phyloP scores from a whole-genome alignment of 2,329 filamentous ascomycete genomes.

The Apiospora phragmitis region DNA sequence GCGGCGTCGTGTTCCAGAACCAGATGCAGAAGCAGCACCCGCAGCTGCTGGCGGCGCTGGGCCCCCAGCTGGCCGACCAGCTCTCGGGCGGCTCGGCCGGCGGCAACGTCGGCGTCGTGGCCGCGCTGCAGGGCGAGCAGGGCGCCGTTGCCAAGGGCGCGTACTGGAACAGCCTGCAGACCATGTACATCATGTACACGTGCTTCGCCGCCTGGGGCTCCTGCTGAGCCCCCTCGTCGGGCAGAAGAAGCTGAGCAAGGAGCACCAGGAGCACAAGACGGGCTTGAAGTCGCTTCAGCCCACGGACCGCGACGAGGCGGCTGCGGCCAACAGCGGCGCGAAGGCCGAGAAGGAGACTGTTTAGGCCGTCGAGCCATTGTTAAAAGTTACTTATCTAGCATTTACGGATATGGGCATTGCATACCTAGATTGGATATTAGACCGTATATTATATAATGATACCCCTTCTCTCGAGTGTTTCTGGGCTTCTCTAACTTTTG shows the following conservation, averaged over 20 bases:
- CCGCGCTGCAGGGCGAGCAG: conserved; percentile 41
- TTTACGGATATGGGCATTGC: conserved; percentile 1
- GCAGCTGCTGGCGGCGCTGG: conserved; percentile 50
- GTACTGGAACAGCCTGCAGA: conserved; percentile 50
- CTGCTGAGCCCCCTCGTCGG: conserved; percentile 48
- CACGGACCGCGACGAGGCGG: not conserved
- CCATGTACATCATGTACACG: conserved; percentile 60
- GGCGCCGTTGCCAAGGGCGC: conserved; percentile 38
- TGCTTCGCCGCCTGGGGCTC: conserved; percentile 49
- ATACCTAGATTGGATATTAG: not conserved
- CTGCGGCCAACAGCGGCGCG: not conserved
- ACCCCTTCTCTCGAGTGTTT: not conserved
- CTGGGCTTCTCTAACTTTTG: not conserved
- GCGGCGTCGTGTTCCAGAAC: conserved; percentile 80
- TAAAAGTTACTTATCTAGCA: too few relatives aligned
- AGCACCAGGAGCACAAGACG: conserved; percentile 60
- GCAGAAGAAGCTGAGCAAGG: conserved; percentile 51
- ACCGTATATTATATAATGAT: not conserved
- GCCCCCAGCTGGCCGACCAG: conserved; percentile 41
- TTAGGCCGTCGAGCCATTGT: too few relatives aligned
- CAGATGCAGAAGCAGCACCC: conserved; percentile 60
- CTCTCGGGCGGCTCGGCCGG: conserved; percentile 53
- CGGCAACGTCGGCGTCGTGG: conserved; percentile 52
- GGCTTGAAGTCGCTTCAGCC: conserved; percentile 41
- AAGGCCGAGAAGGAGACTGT: not conserved